Base-by-base conservation (phyloP, 345 rosid species). In the Reutealis trisperma region DNA sequence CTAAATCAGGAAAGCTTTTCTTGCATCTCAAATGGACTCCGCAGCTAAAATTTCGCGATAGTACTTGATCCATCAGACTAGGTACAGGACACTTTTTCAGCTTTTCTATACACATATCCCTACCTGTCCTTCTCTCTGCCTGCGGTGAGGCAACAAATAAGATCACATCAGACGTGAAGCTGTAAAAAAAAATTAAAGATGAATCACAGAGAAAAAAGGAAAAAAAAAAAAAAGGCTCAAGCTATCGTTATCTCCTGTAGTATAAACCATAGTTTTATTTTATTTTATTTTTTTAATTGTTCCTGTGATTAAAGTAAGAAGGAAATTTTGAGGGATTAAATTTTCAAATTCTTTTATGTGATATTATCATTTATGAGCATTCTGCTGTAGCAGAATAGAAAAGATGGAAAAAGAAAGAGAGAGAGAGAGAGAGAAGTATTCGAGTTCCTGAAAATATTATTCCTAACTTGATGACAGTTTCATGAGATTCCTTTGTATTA, bases 1-100 rank as follows among this genome's bases (percentile, higher is more conserved):
- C 94, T 2, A 85, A 89, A 81, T 84, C 96, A 1, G 98, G 99
- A 32, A 90, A 77, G 84, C 79, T 95, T n/a, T 69, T 77, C 78
- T 42, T 93, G 75, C 84, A 86, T 83, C 91, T 93, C 74, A 89
- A 90, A 79, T 95, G 98, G 97, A 87, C 88, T 24, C 90, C 93
- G 5, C 92, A 89, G 80, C 85, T 89, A 9, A 83, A 88, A 72
- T 85, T 85, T 63, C 89, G 94, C 3, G 90, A 94, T 37, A 12
- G 51, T 47, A 1, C 75, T 79, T 87, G 81, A 84, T 30, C 18
- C 8, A 22, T 0, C 1, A 55, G 51, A 63, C n/a, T 30, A 2
- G 21, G 25, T 45, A 52, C n/a, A 52, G 57, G n/a, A 25, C 18
- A 27, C 9, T 16, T 8, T 41, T 14, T 30, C 21, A 22, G 59